Conservation (phyloP, 2,329 filamentous ascomycete species). For the Pseudogymnoascus sp. region DNA sequence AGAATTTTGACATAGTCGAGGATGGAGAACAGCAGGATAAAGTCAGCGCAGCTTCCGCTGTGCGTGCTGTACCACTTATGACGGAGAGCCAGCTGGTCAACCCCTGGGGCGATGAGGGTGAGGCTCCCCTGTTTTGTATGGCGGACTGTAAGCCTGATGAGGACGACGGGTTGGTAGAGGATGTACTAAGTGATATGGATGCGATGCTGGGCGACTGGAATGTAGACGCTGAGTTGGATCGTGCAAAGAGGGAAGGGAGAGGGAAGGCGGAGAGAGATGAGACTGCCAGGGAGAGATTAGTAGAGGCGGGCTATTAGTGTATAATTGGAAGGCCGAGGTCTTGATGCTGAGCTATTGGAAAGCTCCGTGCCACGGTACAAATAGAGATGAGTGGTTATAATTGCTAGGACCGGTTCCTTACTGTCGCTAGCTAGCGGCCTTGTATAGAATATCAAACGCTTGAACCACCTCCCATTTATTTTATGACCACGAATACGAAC, state of each 20-base stretch:
- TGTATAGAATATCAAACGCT: not conserved
- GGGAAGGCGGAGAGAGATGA: not conserved
- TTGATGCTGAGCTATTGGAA: not conserved
- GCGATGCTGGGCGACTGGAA: not conserved
- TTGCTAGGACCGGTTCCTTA: not conserved
- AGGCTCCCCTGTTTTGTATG: not conserved
- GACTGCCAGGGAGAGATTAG: not conserved
- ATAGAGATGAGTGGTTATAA: not conserved
- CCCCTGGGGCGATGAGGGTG: not conserved
- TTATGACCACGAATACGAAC: not conserved
- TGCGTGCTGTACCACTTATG: not conserved
- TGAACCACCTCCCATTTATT: not conserved
- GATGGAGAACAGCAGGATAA: not conserved
- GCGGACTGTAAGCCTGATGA: not conserved
- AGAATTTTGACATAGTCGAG: not conserved
- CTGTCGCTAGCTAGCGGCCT: not conserved
- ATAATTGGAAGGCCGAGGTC: not conserved
- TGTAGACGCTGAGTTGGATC: not conserved
- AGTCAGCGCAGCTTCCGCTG: not conserved
- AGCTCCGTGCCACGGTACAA: not conserved
- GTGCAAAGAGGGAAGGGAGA: not conserved
- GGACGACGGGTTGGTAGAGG: not conserved
- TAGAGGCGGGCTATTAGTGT: not conserved
- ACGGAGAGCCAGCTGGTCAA: not conserved
- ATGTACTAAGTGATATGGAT: conserved; percentile 1